A percentile compares a stretch with the other conserved stretches of the same genome.
Conservation (phyloP, 257 asterid species). For the Linderniella brevidens region DNA sequence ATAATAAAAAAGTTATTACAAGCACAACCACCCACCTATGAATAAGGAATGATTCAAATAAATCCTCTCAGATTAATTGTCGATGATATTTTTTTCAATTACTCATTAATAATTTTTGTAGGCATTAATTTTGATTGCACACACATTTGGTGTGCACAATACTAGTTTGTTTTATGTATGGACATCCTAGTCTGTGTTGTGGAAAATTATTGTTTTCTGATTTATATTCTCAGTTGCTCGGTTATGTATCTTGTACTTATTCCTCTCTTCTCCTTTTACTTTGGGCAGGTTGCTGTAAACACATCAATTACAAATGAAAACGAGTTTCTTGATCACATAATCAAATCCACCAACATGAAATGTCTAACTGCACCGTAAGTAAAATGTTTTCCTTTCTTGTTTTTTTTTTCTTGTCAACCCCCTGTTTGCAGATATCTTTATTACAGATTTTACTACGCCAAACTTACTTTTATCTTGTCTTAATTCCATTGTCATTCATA, state of each 20-base stretch:
- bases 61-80: no score
- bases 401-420: no score
- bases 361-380: slow-evolving; percentile 88
- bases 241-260: neutral
- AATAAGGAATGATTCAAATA: no score
- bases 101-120: no score
- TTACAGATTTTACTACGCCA: neutral
- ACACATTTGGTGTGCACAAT: no score
- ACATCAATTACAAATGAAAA: slow-evolving; percentile 76
- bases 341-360: slow-evolving; percentile 94
- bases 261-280: neutral
- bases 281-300: slow-evolving; percentile 87
- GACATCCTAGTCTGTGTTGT: no score
- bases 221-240: neutral
- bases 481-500: neutral
- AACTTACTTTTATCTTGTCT: neutral
- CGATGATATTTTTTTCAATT: no score
- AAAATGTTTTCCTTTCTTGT: neutral
- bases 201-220: slow-evolving; percentile 18
- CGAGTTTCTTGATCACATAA: slow-evolving; percentile 86
- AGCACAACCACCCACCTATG: no score
- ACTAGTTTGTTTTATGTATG: no score
- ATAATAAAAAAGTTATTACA: no score
- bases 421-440: slow-evolving; percentile 2
- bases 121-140: no score